A percentile compares a stretch with the other conserved stretches of the same genome.
Evolutionary conservation across 1,284 basidiomycete species (phyloP).

Genomic region (Wolfiporia cocos): DNA sequence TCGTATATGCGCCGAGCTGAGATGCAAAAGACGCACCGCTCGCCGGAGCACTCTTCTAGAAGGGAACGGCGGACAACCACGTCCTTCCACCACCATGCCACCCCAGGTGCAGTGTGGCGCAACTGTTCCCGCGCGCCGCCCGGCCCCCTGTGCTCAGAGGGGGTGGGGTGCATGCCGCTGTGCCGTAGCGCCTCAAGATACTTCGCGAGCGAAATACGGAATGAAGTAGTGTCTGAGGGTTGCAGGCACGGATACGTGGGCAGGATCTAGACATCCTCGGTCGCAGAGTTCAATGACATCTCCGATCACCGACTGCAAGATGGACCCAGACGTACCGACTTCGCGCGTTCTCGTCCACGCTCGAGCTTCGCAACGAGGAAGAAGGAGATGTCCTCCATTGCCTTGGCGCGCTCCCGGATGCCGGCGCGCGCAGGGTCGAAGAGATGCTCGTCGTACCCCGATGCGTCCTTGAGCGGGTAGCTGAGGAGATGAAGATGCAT

Average conservation of each 20-base stretch:
- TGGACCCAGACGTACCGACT: conserved; percentile 24
- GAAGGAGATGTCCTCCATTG: conserved; percentile 45
- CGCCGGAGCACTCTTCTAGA: conserved; percentile 47
- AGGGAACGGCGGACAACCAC: conserved; percentile 46
- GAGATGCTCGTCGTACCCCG: conserved; percentile 41
- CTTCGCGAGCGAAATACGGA: conserved; percentile 42
- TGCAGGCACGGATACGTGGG: conserved; percentile 43
- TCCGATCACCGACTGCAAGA: too few species aligned
- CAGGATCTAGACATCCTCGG: conserved; percentile 28
- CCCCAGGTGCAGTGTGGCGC: too few species aligned
- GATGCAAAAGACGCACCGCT: conserved; percentile 30
- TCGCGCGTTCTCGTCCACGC: conserved; percentile 26
- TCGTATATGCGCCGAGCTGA: neutral
- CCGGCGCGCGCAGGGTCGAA: conserved; percentile 38
- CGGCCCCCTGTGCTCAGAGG: conserved; percentile 11
- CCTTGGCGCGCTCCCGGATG: conserved; percentile 41
- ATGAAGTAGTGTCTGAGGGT: conserved; percentile 42
- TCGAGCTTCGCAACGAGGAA: conserved; percentile 43
- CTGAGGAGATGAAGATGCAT: conserved; percentile 45
- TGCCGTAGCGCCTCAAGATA: conserved; percentile 42
- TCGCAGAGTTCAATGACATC: too few species aligned
- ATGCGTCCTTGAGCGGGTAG: conserved; percentile 35
- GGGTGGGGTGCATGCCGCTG: conserved; percentile 24
- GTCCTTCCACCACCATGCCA: conserved; percentile 47
- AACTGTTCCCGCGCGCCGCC: too few species aligned